A percentile compares a stretch with the other conserved stretches of the same genome.
phyloP scores from a whole-genome alignment of 1,284 basidiomycete species.

The Moniliophthora roreri region DNA sequence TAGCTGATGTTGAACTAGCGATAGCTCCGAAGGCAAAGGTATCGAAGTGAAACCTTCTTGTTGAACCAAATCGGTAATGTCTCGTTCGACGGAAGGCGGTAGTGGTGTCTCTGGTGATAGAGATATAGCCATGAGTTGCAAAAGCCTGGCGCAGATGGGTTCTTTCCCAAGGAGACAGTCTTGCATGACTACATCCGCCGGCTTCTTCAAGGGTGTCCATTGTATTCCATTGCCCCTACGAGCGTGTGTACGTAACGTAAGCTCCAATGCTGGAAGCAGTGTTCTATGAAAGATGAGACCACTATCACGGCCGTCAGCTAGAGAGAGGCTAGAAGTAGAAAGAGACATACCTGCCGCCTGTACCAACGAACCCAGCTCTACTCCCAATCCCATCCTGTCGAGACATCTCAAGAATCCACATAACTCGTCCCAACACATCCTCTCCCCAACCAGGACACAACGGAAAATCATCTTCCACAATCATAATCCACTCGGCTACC shows the following conservation, averaged over 20 bases:
- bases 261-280: slow-evolving; percentile 31
- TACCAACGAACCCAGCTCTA: slow-evolving; percentile 38
- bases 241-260: slow-evolving; percentile 32
- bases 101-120: too few species aligned
- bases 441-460: slow-evolving; percentile 34
- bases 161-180: slow-evolving; percentile 39
- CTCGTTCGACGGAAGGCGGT: too few species aligned
- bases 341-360: slow-evolving; percentile 38
- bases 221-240: slow-evolving; percentile 11
- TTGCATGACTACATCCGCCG: slow-evolving; percentile 41
- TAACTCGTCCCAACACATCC: slow-evolving; percentile 29
- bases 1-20: too few species aligned
- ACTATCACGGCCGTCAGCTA: slow-evolving; percentile 20
- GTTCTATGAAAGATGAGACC: slow-evolving; percentile 38
- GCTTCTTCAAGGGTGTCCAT: too few species aligned
- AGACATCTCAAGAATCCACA: slow-evolving; percentile 30
- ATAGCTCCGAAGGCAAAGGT: too few species aligned
- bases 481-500: slow-evolving; percentile 41
- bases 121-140: too few species aligned
- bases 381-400: slow-evolving; percentile 19
- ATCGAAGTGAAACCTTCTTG: too few species aligned
- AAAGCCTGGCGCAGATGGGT: slow-evolving; percentile 26
- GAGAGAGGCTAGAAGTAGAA: background rate
- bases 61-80: too few species aligned
- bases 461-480: slow-evolving; percentile 44